Evolutionary conservation across 1,284 basidiomycete genomes (phyloP).

Genomic region (Leucoagaricus sp.): DNA sequence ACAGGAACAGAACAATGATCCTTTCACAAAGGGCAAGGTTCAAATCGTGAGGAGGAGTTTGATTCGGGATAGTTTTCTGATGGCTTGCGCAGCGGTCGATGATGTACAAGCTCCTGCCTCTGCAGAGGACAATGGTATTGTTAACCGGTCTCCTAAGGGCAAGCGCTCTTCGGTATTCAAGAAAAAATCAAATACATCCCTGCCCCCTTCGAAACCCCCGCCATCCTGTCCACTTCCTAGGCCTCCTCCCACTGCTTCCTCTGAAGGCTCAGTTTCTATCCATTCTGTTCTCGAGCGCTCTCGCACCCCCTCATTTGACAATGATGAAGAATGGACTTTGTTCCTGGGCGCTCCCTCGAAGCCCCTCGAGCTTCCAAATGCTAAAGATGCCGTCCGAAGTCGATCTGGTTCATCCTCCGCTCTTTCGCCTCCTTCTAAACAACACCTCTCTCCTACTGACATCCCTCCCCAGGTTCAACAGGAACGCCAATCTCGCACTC

Average conservation of each 20-base stretch:
- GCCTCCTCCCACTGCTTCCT: not conserved
- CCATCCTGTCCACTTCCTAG: slow-evolving; percentile 13
- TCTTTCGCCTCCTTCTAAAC: not conserved
- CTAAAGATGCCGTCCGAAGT: not conserved
- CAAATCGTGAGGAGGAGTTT: slow-evolving; percentile 13
- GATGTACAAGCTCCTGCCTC: not conserved
- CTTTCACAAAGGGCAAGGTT: slow-evolving; percentile 4
- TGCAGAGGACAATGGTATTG: not conserved
- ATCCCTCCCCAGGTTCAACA: slow-evolving; percentile 6
- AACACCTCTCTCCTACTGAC: slow-evolving; percentile 9
- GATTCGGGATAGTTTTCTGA: slow-evolving; percentile 8
- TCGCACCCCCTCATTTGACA: not conserved
- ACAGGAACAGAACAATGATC: slow-evolving; percentile 4
- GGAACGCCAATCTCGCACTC: not conserved
- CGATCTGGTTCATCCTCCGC: slow-evolving; percentile 1
- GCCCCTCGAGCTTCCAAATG: not conserved
- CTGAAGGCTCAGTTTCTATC: not conserved
- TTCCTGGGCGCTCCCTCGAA: slow-evolving; percentile 11
- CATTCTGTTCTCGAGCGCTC: not conserved
- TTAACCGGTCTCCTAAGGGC: not conserved
- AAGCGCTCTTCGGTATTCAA: not conserved
- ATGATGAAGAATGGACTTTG: slow-evolving; percentile 13
- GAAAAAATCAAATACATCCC: slow-evolving; percentile 7
- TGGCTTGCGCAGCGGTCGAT: slow-evolving; percentile 12
- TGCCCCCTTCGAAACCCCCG: slow-evolving; percentile 12